Evolutionary conservation across 805 yeast species (phyloP).

Genomic region (Teunomyces gatunensis): DNA sequence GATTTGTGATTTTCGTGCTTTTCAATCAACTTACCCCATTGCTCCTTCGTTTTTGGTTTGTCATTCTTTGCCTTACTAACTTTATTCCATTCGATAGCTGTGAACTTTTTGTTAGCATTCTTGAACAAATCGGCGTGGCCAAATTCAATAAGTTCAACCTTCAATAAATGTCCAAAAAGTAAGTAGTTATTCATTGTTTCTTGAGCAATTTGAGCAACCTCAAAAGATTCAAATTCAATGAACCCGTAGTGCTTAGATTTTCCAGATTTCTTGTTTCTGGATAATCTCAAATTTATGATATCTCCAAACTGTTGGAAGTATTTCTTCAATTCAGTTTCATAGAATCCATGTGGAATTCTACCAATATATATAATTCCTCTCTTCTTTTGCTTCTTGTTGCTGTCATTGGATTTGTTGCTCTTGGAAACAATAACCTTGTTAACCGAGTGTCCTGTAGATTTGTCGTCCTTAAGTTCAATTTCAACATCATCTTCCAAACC

Average conservation of each 20-base stretch:
- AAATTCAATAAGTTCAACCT: conserved; percentile 54
- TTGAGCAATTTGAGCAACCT: conserved; percentile 83
- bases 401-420: conserved; percentile 14
- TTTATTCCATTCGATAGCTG: conserved; percentile 57
- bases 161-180: conserved; percentile 80
- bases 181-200: conserved; percentile 96
- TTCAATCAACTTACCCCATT: conserved; percentile 54
- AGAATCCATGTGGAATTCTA: conserved; percentile 88
- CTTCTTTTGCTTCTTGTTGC: conserved; percentile 19
- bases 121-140: conserved; percentile 58
- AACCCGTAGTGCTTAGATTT: conserved; percentile 89
- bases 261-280: conserved; percentile 89
- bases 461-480: conserved; percentile 18
- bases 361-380: conserved; percentile 85
- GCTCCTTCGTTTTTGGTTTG: conserved; percentile 52
- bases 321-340: conserved; percentile 72
- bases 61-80: conserved; percentile 54
- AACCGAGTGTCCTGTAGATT: conserved; percentile 20
- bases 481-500: conserved; percentile 25
- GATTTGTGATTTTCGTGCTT: conserved; percentile 42
- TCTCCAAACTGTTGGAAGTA: conserved; percentile 92
- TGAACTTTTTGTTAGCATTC: conserved; percentile 54
- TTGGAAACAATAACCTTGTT: conserved; percentile 12
- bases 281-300: conserved; percentile 70
- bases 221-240: conserved; percentile 70